These are phyloP conservation scores for Populus tomentosa DNA, from an alignment of 441 rosid species.

Conservation along the genomic window DNA sequence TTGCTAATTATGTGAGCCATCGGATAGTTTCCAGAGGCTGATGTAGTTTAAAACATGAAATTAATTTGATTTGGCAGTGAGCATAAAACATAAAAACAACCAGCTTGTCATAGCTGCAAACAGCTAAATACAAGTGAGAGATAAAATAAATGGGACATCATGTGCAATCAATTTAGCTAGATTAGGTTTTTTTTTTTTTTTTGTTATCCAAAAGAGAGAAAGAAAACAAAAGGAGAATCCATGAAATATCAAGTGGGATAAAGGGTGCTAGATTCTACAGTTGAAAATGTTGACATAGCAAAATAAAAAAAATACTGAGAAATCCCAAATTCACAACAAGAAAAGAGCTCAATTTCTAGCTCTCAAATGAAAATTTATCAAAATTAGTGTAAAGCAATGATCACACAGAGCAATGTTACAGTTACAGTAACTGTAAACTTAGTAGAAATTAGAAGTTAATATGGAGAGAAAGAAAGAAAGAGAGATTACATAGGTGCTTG, in stretches of 20 bases:
- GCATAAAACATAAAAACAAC: neutral
- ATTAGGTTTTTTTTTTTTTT: too few relatives aligned
- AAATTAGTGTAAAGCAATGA: neutral
- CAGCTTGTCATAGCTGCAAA: too few relatives aligned
- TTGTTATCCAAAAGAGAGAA: too few relatives aligned
- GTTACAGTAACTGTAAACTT: neutral
- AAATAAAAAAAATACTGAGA: neutral
- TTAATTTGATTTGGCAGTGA: neutral
- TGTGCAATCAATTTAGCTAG: too few relatives aligned
- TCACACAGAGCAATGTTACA: neutral
- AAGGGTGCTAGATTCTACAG: too few relatives aligned
- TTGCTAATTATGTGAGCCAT: neutral
- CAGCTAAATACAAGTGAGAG: too few relatives aligned
- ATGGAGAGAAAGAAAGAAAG: neutral
- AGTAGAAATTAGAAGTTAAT: neutral
- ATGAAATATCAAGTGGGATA: too few relatives aligned
- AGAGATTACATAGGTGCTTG: conserved; percentile 60
- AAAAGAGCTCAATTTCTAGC: neutral
- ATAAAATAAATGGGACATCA: too few relatives aligned
- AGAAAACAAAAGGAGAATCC: too few relatives aligned
- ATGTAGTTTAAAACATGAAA: neutral
- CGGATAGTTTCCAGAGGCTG: neutral
- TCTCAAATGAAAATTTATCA: neutral
- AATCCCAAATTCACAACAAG: neutral
- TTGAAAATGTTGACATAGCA: neutral